These are phyloP conservation scores for Neurospora sp. DNA, from an alignment of 495 filamentous ascomycete species.

Conservation along the genomic window DNA sequence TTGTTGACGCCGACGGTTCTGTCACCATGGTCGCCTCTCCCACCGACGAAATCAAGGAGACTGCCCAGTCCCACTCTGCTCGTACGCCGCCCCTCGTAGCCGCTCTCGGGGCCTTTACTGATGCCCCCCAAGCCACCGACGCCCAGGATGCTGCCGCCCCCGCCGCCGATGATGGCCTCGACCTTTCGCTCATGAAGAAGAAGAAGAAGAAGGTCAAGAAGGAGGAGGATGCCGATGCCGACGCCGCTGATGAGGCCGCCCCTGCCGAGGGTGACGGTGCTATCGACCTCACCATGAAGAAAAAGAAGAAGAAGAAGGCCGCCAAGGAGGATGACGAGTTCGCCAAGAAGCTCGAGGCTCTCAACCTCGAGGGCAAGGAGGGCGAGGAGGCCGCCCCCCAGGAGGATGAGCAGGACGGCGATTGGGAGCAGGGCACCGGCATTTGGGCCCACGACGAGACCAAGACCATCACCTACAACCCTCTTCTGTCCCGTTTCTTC, in stretches of 20 bases:
- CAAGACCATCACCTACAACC: conserved; percentile 68
- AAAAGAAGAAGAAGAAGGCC: conserved; percentile 92
- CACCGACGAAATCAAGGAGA: conserved; percentile 56
- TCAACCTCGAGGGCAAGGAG: conserved; percentile 71
- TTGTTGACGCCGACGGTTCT: conserved; percentile 77
- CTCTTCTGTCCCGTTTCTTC: conserved; percentile 85
- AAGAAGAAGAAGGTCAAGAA: conserved; percentile 75
- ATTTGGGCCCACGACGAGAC: conserved; percentile 81
- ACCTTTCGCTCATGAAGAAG: conserved; percentile 43
- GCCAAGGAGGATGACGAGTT: conserved; percentile 54
- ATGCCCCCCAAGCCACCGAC: conserved; percentile 42
- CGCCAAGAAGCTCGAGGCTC: conserved; percentile 50
- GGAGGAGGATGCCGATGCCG: conserved; percentile 53
- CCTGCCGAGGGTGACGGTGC: conserved; percentile 18
- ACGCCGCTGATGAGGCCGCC: conserved; percentile 36
- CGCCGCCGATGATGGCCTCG: conserved; percentile 30
- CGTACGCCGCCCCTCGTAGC: conserved; percentile 49
- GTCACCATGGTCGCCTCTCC: conserved; percentile 55
- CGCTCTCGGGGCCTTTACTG: conserved; percentile 41
- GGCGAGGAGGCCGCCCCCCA: conserved; percentile 36
- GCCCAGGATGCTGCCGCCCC: conserved; percentile 42
- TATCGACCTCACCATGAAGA: conserved; percentile 67
- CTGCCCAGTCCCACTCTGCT: conserved; percentile 57
- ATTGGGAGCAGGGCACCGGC: conserved; percentile 82
- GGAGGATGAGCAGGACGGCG: conserved; percentile 48